Conservation (phyloP, 805 yeast species). For the Saccharomycopsis selenospora region DNA sequence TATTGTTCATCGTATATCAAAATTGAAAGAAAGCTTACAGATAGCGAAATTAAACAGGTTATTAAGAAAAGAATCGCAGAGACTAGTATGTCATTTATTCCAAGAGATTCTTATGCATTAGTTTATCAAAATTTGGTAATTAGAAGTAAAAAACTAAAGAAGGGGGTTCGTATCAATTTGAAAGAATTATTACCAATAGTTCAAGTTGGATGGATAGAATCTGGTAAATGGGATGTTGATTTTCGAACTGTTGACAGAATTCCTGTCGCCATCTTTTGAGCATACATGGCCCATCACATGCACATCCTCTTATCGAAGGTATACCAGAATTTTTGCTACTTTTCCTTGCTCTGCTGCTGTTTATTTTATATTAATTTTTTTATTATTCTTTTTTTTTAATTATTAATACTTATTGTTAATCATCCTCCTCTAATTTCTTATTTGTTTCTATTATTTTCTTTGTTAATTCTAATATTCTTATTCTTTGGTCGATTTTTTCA, state of each 20-base stretch:
- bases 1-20: constrained; percentile 20
- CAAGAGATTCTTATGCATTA: constrained; percentile 46
- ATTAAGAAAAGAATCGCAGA: constrained; percentile 9
- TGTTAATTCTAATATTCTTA: constrained; percentile 18
- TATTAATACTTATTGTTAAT: neutral
- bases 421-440: neutral
- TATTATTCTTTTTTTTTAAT: neutral
- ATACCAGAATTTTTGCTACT: neutral
- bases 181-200: constrained; percentile 40
- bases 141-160: constrained; percentile 58
- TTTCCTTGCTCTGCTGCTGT: neutral
- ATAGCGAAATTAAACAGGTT: constrained; percentile 8
- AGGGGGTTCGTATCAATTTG: constrained; percentile 53
- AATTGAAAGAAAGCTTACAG: constrained; percentile 23
- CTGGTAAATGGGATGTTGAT: neutral
- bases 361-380: neutral
- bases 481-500: constrained; percentile 18
- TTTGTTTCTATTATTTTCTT: constrained; percentile 8
- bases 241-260: neutral
- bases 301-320: too few species aligned
- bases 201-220: constrained; percentile 31
- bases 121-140: constrained; percentile 66
- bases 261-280: neutral
- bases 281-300: neutral
- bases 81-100: constrained; percentile 26